phyloP scores from a whole-genome alignment of 441 rosid genomes.

The Syzygium malaccense region DNA sequence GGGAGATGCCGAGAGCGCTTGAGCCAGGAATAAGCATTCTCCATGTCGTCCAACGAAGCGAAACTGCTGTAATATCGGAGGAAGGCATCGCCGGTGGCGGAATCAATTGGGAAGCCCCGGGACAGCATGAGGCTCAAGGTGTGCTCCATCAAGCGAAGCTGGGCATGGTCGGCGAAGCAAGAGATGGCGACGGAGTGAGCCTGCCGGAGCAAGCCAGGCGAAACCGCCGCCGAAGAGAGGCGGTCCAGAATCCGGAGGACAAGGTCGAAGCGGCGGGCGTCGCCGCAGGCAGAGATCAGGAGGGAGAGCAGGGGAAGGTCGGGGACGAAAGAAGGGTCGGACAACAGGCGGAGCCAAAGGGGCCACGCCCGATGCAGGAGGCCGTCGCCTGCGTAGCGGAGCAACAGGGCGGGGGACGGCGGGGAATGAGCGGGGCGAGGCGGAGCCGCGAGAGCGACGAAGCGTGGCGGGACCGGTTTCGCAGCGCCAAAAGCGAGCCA shows the following conservation, averaged over 20 bases:
- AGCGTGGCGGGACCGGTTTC: neutral
- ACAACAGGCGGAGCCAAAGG: constrained; percentile 48
- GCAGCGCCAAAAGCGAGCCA: neutral
- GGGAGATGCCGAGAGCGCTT: constrained; percentile 49
- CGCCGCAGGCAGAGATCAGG: constrained; percentile 42
- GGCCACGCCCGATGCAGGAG: constrained; percentile 36
- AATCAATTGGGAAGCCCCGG: constrained; percentile 36
- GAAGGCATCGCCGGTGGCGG: constrained; percentile 42
- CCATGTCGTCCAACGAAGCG: constrained; percentile 57
- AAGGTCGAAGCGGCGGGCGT: constrained; percentile 32
- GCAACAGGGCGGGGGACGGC: constrained; percentile 36
- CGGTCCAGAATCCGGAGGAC: constrained; percentile 33
- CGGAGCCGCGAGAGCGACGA: neutral
- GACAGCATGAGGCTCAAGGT: constrained; percentile 35
- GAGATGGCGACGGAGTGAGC: constrained; percentile 47
- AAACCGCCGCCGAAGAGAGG: constrained; percentile 24
- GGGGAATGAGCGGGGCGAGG: neutral
- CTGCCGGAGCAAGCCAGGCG: constrained; percentile 11
- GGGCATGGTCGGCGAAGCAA: constrained; percentile 61
- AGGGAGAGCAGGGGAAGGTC: constrained; percentile 27
- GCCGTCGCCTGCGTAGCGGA: constrained; percentile 47
- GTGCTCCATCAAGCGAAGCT: constrained; percentile 57
- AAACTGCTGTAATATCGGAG: constrained; percentile 42
- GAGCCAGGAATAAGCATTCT: constrained; percentile 49
- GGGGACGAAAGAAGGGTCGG: constrained; percentile 34